Base-by-base conservation (phyloP, 116 monocot genomes). In the Phalaenopsis hybrid region DNA sequence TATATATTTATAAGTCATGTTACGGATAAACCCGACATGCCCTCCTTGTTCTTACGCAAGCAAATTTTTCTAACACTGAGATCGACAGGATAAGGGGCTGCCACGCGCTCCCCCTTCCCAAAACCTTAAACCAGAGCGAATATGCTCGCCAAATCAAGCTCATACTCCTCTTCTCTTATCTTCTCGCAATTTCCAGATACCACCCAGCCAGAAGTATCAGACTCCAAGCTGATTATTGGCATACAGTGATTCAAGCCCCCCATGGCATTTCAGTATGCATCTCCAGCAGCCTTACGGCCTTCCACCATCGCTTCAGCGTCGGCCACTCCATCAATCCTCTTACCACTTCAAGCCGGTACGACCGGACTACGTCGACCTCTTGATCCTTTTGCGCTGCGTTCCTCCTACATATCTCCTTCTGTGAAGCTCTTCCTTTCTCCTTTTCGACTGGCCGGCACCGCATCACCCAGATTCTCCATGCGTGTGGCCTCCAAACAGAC, bases 401-500 rank as follows among this genome's bases (percentile, higher is more conserved):
- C 94, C 16, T 72, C 86, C 23, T 91, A 86, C 86, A 84, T 85
- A 87, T 89, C 94, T 57, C 90, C 91, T 9, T 90, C 92, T 0
- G 52, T 91, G 17, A 89, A 87, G 41, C 86, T 88, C 34, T 85
- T 92, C 15, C 81, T 81, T n/a, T 6, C 88, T 15, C 81, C 85
- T 6, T 75, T 75, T 21, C 44, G 37, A 6, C 43, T 55, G 3
- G 41, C 79, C 49, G 51, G 83, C 50, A 68, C 63, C 49, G 87
- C 4, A 75, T 82, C 18, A 1, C 87, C 90, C 20, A 86, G 84
- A 81, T 90, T 97, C 82, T 88, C 88, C 79, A 94, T 94, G 94
- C 84, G 92, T 31, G 92, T 93, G n/a, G 81, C 94, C 25, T 88
- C 94, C 75, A 88, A 90, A 81, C 91, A 92, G 70, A 87, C 97